These are phyloP conservation scores for Xanthoparmelia taractica DNA, from an alignment of 495 filamentous ascomycete genomes.

Conservation along the genomic window DNA sequence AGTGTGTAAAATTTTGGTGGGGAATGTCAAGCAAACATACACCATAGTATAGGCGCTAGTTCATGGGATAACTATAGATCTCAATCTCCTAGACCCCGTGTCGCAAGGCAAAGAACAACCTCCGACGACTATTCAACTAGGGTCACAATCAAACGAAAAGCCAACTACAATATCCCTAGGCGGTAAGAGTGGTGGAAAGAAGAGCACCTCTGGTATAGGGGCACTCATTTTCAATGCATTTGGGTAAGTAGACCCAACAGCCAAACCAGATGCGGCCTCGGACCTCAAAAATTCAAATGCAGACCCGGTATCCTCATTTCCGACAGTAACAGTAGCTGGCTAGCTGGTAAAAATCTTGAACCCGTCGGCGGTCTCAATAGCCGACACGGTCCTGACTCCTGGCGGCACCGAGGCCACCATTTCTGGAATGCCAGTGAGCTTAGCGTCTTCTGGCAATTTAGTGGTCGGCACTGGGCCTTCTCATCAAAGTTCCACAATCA, in stretches of 20 bases:
- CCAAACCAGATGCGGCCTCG: not conserved
- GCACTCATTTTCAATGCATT: not conserved
- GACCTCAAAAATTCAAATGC: not conserved
- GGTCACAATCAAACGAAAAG: not conserved
- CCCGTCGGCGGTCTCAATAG: slow-evolving; percentile 4
- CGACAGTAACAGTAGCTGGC: not conserved
- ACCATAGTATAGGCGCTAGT: too few species aligned
- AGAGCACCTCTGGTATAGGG: not conserved
- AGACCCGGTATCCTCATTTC: not conserved
- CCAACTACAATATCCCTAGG: not conserved
- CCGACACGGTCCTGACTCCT: slow-evolving; percentile 1
- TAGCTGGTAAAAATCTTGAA: not conserved
- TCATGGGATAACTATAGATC: too few species aligned
- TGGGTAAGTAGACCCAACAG: not conserved
- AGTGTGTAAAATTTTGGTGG: too few species aligned
- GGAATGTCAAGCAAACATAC: too few species aligned
- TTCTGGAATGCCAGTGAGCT: not conserved
- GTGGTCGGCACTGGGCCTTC: not conserved
- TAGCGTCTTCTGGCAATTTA: not conserved
- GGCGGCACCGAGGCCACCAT: not conserved
- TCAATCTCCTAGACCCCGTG: not conserved
- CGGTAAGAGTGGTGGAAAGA: not conserved
- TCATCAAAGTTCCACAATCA: not conserved
- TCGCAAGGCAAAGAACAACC: not conserved
- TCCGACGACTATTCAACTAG: not conserved